phyloP scores from a whole-genome alignment of 805 yeast species.

The Sugiyamaella mastotermitis region DNA sequence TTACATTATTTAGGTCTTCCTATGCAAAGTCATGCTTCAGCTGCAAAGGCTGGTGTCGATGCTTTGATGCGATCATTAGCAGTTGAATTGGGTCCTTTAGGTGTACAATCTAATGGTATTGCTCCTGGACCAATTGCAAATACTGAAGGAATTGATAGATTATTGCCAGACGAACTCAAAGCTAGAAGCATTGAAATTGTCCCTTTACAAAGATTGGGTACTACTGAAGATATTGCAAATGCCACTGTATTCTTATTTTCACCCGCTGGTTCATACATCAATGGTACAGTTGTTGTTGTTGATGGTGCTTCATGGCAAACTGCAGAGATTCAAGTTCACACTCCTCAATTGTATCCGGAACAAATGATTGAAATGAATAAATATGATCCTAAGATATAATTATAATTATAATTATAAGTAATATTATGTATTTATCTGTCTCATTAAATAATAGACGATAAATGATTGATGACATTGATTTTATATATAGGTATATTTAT shows the following conservation, averaged over 20 bases:
- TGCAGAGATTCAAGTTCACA: neutral
- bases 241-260: constrained; percentile 81
- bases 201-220: constrained; percentile 51
- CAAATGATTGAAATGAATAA: neutral
- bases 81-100: constrained; percentile 87
- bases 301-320: constrained; percentile 91
- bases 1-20: constrained; percentile 87
- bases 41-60: constrained; percentile 95
- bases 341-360: neutral
- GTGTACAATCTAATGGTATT: constrained; percentile 73
- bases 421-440: too few relatives aligned
- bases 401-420: too few relatives aligned
- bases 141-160: constrained; percentile 78
- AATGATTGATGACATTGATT: too few relatives aligned
- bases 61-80: constrained; percentile 80
- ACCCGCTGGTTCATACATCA: constrained; percentile 70
- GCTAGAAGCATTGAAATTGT: constrained; percentile 41
- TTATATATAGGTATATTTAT: too few relatives aligned
- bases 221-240: constrained; percentile 75
- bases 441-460: too few relatives aligned
- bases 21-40: constrained; percentile 83
- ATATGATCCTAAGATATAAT: neutral
- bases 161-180: constrained; percentile 40
- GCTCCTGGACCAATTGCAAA: constrained; percentile 90
- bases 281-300: constrained; percentile 73